Evolutionary conservation across 345 rosid genomes (phyloP).

Genomic region (Populus nigra): DNA sequence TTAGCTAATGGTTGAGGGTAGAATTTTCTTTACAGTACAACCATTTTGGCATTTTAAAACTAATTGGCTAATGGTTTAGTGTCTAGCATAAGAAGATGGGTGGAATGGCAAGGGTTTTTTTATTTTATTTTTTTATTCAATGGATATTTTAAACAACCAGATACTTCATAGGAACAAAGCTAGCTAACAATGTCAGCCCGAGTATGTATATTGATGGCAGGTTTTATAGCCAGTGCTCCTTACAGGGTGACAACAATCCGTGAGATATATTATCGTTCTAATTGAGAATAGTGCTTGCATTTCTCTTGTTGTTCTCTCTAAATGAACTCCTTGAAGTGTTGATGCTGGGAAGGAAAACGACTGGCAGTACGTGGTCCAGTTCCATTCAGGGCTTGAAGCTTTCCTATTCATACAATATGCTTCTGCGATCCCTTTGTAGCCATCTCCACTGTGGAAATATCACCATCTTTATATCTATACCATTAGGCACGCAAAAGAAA

Average conservation of each 20-base stretch:
- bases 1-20: too few relatives aligned
- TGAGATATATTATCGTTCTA: neutral
- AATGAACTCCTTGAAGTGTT: neutral
- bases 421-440: neutral
- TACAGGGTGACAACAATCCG: neutral
- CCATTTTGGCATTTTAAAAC: too few relatives aligned
- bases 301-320: neutral
- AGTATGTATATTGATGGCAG: neutral
- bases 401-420: neutral
- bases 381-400: neutral
- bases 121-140: too few relatives aligned
- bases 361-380: neutral
- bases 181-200: neutral
- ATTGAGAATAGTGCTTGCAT: neutral
- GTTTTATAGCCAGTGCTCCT: neutral
- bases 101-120: too few relatives aligned
- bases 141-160: too few relatives aligned
- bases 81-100: too few relatives aligned
- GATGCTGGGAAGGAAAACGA: neutral
- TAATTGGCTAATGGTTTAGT: too few relatives aligned
- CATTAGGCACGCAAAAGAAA: conserved; percentile 11
- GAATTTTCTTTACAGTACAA: too few relatives aligned
- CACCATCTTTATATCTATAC: conserved; percentile 15
- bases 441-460: neutral
- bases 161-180: neutral